These are phyloP conservation scores for Lumnitzera littorea DNA, from an alignment of 345 rosid genomes.

Conservation along the genomic window DNA sequence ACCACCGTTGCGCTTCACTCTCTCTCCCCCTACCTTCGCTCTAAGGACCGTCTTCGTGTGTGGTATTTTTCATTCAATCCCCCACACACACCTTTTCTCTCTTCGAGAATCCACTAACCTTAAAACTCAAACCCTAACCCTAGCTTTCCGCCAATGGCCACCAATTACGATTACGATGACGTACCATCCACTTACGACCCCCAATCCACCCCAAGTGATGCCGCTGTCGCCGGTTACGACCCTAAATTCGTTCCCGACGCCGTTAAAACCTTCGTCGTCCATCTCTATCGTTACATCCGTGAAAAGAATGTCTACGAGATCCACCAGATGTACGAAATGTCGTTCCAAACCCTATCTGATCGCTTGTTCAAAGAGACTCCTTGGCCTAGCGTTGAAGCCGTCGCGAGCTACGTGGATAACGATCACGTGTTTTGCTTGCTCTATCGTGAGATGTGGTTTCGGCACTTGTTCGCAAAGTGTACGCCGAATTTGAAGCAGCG, in stretches of 20 bases:
- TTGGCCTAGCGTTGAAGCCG: slow-evolving; percentile 94
- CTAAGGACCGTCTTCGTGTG: neutral
- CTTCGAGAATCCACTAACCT: too few species aligned
- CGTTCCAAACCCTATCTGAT: slow-evolving; percentile 83
- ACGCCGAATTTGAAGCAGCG: slow-evolving; percentile 88
- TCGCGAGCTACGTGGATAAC: slow-evolving; percentile 75
- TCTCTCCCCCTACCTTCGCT: neutral
- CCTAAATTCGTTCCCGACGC: slow-evolving; percentile 92
- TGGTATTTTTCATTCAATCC: too few species aligned
- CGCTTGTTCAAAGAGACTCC: slow-evolving; percentile 91
- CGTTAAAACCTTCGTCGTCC: slow-evolving; percentile 83
- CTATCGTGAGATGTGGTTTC: slow-evolving; percentile 99
- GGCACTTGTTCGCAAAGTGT: slow-evolving; percentile 87
- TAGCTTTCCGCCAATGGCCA: slow-evolving; percentile 36
- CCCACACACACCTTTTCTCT: too few species aligned
- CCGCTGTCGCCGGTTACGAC: slow-evolving; percentile 42
- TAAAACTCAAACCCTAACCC: slow-evolving; percentile 4
- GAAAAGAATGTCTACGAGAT: slow-evolving; percentile 99
- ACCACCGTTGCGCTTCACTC: too few species aligned
- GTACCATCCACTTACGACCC: slow-evolving; percentile 43
- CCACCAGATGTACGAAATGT: slow-evolving; percentile 97
- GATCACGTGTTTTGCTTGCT: slow-evolving; percentile 93
- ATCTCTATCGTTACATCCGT: slow-evolving; percentile 92
- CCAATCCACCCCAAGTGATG: slow-evolving; percentile 21
- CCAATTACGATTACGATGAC: slow-evolving; percentile 32